Evolutionary conservation across 2,329 filamentous ascomycete species (phyloP).

Genomic region (Fusarium sp.): DNA sequence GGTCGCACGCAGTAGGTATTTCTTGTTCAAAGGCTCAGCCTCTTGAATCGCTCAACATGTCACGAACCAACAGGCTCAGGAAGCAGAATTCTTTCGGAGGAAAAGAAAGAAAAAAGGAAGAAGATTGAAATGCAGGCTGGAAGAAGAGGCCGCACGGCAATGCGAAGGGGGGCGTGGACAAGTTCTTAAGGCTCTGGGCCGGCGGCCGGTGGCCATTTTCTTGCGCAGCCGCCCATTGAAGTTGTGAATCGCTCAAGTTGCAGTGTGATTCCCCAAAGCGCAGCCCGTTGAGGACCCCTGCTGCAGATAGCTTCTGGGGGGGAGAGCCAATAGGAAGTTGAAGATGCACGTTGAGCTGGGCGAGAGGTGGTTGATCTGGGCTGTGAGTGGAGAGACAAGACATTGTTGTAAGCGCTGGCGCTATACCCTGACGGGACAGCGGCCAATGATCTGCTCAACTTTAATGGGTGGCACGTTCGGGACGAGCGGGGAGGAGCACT

Average conservation of each 20-base stretch:
- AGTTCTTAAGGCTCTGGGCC: conserved; percentile 46
- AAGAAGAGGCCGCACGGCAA: conserved; percentile 39
- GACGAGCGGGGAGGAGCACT: neutral
- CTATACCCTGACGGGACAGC: conserved; percentile 29
- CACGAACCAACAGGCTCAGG: conserved; percentile 19
- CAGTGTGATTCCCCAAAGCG: conserved; percentile 46
- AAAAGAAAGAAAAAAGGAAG: conserved; percentile 22
- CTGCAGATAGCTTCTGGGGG: conserved; percentile 28
- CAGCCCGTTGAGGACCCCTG: conserved; percentile 37
- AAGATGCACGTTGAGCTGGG: conserved; percentile 20
- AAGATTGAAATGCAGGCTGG: conserved; percentile 12
- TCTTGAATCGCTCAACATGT: conserved; percentile 29
- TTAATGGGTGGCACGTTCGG: neutral
- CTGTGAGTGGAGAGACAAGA: conserved; percentile 41
- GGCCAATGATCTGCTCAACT: conserved; percentile 34
- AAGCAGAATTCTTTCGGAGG: conserved; percentile 11
- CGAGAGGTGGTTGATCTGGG: conserved; percentile 7
- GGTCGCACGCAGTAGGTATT: neutral
- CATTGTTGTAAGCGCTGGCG: conserved; percentile 46
- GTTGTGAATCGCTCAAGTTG: conserved; percentile 2
- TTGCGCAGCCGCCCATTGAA: conserved; percentile 42
- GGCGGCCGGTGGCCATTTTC: conserved; percentile 27
- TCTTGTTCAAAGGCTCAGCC: conserved; percentile 37
- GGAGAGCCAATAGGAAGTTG: conserved; percentile 37
- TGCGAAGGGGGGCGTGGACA: conserved; percentile 38